A percentile compares a stretch with the other conserved stretches of the same genome.
These are phyloP conservation scores for Liriodendron chinense DNA, from an alignment of 164 flowering plant genomes.

Conservation along the genomic window DNA sequence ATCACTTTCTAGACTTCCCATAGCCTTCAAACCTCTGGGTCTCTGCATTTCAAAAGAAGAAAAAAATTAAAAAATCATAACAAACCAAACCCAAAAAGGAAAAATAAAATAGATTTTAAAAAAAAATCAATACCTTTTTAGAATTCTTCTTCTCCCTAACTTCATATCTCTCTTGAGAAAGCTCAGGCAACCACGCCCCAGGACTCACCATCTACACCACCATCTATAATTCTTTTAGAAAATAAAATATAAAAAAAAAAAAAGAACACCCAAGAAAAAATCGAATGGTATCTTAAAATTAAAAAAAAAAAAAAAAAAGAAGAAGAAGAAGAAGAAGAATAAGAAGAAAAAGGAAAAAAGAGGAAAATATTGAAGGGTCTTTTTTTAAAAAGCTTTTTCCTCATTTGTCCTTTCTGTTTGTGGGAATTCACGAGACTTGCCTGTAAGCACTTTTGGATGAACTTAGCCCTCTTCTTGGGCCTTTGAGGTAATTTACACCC, in stretches of 20 bases:
- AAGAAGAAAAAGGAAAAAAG: background rate
- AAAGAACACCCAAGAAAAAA: too few relatives aligned
- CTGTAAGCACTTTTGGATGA: constrained; percentile 8
- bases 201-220: constrained; percentile 71
- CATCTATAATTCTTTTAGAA: background rate
- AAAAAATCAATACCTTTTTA: constrained; percentile 55
- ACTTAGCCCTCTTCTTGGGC: constrained; percentile 16
- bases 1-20: constrained; percentile 79
- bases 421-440: background rate
- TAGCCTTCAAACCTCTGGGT: constrained; percentile 83
- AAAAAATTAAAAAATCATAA: background rate
- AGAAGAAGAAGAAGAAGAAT: too few relatives aligned
- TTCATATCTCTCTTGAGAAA: constrained; percentile 83
- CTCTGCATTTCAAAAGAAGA: constrained; percentile 39
- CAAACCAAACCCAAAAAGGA: background rate
- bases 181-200: constrained; percentile 79
- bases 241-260: too few relatives aligned
- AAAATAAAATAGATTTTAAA: background rate
- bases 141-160: constrained; percentile 81
- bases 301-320: too few relatives aligned
- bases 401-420: background rate
- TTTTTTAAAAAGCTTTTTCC: background rate
- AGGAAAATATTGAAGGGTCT: background rate
- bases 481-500: constrained; percentile 14
- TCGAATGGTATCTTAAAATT: background rate